Base-by-base conservation (phyloP, 163 green algal genomes). In the Chlorella variabilis region DNA sequence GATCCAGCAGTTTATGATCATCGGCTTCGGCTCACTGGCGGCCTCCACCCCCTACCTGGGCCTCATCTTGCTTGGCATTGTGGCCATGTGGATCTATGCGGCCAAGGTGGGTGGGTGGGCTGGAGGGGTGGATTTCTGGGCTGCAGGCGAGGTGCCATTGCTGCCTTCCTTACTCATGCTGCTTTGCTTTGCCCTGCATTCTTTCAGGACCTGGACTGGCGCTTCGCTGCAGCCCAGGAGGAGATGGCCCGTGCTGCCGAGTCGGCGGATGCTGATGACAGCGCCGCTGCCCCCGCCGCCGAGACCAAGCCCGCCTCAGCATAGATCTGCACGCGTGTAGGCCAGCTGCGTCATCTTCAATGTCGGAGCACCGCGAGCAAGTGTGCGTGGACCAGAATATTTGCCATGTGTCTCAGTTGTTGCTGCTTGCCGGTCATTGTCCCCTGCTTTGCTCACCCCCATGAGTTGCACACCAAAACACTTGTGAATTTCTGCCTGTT, bases 1-100 rank as follows among this genome's bases (percentile, higher is more conserved):
- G 25, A 97, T 98, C 85, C 94, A 98, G 90, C 88, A 99, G 94
- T 95, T 98, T 88, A 95, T 99, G 92, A 99, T 99, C 84, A 95
- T 99, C 82, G 91, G 91, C 68, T 98, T 99, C 85, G 97, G 96
- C 65, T 99, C 96, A 29, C 90, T 99, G 73, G 93, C 96, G 25
- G 95, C 96, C 54, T 99, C 96, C 71, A 99, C 96, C 2, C 96
- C 96, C 65, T 99, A 99, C 92, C 92, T 99, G 81, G 96, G 94
- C 76, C 87, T 90, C 18, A 98, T 99, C 83, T 92, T 99, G 79
- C 88, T 98, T 62, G 82, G 78, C 70, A 98, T 99, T 78, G 94
- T 99, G 41, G 65, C 94, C 59, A 58, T 90, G n/a, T 99, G 96
- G 96, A 93, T 99, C 82, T 86, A 87, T 29, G 94, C 96, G 18